These are phyloP conservation scores for Pontederia paniculata DNA, from an alignment of 176 grass and related monocot genomes.

Conservation along the genomic window DNA sequence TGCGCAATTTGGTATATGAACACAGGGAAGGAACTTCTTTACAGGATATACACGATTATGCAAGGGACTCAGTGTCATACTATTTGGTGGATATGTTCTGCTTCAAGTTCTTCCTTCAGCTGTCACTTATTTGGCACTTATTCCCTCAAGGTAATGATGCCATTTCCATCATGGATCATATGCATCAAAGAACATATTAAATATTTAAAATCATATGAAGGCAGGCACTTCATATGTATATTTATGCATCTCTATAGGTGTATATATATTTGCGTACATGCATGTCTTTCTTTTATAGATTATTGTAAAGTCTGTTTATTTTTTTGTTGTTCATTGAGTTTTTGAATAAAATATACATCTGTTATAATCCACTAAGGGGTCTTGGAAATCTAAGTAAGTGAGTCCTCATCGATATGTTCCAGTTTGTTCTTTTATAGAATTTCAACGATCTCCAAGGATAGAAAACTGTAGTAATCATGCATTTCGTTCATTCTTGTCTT, in stretches of 20 bases:
- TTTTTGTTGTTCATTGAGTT: too few species aligned
- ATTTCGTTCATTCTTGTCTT: slow-evolving; percentile 8
- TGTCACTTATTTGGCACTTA: slow-evolving; percentile 66
- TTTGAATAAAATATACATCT: too few species aligned
- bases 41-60: slow-evolving; percentile 88
- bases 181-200: slow-evolving; percentile 4
- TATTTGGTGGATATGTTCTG: slow-evolving; percentile 55
- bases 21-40: slow-evolving; percentile 64
- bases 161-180: slow-evolving; percentile 9
- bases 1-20: background rate
- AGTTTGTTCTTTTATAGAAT: too few species aligned
- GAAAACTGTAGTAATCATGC: background rate
- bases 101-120: slow-evolving; percentile 67
- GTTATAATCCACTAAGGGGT: too few species aligned
- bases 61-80: slow-evolving; percentile 73
- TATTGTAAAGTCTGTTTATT: too few species aligned
- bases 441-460: too few species aligned
- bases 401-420: too few species aligned
- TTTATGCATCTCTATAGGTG: background rate
- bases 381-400: too few species aligned
- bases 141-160: slow-evolving; percentile 62
- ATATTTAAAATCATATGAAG: background rate
- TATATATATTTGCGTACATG: background rate
- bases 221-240: background rate
- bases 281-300: background rate